Evolutionary conservation across 2,329 filamentous ascomycete genomes (phyloP), one percentile per base, ranked within the genome.

Genomic region (Fusarium dimerum): DNA sequence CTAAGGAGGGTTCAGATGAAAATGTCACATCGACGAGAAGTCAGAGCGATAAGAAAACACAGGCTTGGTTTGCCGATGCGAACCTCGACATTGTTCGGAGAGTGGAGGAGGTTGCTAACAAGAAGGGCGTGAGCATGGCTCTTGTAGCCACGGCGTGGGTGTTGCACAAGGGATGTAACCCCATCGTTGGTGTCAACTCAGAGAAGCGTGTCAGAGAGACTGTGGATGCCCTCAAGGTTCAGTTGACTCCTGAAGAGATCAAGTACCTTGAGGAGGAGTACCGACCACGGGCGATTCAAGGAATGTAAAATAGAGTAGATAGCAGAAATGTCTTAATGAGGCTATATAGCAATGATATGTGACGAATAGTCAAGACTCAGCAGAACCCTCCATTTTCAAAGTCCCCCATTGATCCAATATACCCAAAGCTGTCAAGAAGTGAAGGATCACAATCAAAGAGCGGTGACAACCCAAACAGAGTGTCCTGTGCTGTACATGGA

Each of bases 131-230:
- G 65, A 81, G 77, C 57, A 88, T 89, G 79, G 80, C 82, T 42
- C 80, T 86, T 50, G 80, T 89, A 5, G 80, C 85, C 0, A 76
- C 87, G 41, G 86, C 86, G 1, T 90, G 87, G 86, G 77, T 79
- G 48, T 70, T 82, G 57, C 76, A 78, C 47, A 74, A 78, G 32
- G 77, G 78, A 1, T 71, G 77, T 13, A 82, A 77, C 55, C 85
- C 85, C 0, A 88, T 88, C 52, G 71, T 88, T 42, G 85, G 86
- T 0, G 73, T 88, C 59, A 81, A 76, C 56, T 86, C 76, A 48
- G 72, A 79, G 34, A 74, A 77, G 51, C 73, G 85, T n/a, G 79
- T 89, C 42, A 80, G 86, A 36, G 83, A 88, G 71, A 82, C 83
- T 1, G 73, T 85, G 16, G 71, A 73, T 3, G 71, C 73, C 0